Evolutionary conservation across 345 rosid genomes (phyloP).

Genomic region (Salix koriyanagi): DNA sequence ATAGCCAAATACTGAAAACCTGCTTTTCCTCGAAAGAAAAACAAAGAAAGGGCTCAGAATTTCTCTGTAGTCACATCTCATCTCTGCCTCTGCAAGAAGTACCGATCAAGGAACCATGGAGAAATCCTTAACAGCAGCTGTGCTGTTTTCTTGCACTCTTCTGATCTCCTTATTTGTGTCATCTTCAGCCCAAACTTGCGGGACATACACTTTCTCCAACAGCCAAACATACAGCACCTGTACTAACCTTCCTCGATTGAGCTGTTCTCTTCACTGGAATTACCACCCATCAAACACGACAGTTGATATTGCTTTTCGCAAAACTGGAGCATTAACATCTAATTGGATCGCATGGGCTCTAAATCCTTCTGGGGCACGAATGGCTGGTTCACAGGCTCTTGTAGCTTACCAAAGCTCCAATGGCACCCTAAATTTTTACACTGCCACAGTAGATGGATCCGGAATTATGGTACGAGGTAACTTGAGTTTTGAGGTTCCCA

Average conservation of each 20-base stretch:
- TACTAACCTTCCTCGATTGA: conserved; percentile 39
- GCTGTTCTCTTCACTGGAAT: conserved; percentile 66
- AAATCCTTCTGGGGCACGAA: conserved; percentile 36
- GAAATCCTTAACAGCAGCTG: neutral
- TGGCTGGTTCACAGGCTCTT: conserved; percentile 61
- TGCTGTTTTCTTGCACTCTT: neutral
- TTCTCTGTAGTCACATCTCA: neutral
- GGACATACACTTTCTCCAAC: conserved; percentile 26
- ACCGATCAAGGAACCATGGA: neutral
- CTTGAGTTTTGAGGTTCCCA: conserved; percentile 49
- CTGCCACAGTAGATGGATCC: conserved; percentile 30
- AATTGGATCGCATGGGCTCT: conserved; percentile 71
- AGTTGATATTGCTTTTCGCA: conserved; percentile 63
- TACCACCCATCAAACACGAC: conserved; percentile 29
- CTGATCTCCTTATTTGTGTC: neutral
- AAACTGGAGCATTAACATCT: conserved; percentile 25
- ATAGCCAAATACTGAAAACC: neutral
- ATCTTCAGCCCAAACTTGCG: conserved; percentile 40
- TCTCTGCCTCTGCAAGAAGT: neutral
- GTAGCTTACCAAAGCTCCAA: conserved; percentile 46
- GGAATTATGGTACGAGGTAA: neutral
- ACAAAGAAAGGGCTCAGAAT: neutral
- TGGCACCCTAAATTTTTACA: conserved; percentile 36
- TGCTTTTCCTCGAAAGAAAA: neutral
- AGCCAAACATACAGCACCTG: conserved; percentile 34